These are phyloP conservation scores for Pseudoscleropodium purum DNA, from an alignment of 225 moss, liverwort and hornwort genomes.

Conservation along the genomic window DNA sequence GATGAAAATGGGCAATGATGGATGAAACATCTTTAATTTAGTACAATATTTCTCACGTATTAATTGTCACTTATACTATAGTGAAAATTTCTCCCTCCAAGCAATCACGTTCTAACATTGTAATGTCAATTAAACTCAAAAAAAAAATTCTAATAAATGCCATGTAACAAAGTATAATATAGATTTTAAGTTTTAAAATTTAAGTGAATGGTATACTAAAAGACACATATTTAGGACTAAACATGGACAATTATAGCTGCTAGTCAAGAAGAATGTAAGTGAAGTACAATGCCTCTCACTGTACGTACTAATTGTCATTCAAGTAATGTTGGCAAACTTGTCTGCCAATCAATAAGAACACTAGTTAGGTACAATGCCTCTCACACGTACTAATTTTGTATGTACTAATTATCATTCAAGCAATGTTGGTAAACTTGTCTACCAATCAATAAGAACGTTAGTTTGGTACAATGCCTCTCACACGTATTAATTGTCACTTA, in stretches of 20 bases:
- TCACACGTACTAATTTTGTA: too few relatives aligned
- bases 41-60: not conserved
- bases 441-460: too few relatives aligned
- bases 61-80: not conserved
- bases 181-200: not conserved
- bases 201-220: not conserved
- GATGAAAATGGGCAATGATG: not conserved
- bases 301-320: not conserved
- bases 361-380: too few relatives aligned
- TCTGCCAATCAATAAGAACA: not conserved
- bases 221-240: not conserved
- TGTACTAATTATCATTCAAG: too few relatives aligned
- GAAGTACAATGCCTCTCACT: not conserved
- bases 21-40: not conserved
- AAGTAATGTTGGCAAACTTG: not conserved
- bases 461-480: too few relatives aligned
- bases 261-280: rapidly evolving
- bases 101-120: not conserved
- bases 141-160: not conserved
- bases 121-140: not conserved
- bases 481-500: too few relatives aligned
- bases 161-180: not conserved
- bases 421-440: too few relatives aligned
- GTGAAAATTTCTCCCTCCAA: not conserved
- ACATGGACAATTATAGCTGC: not conserved